Base-by-base conservation (phyloP, 2,329 filamentous ascomycete genomes). In the Sclerotinia subarctica region DNA sequence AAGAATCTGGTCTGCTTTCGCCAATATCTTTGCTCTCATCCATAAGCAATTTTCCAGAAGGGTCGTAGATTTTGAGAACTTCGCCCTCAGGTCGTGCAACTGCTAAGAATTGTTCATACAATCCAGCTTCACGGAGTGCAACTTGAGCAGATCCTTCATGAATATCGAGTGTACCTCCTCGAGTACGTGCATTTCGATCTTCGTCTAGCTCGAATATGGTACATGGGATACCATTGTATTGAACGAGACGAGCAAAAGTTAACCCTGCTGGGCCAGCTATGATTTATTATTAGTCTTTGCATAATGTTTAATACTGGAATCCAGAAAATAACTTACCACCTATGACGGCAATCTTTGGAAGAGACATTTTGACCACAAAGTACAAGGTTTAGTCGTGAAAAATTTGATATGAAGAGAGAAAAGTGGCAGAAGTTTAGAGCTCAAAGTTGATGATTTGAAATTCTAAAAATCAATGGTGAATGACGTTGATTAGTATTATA, bases 101-200 rank as follows among this genome's bases (percentile, higher is more conserved):
- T 26, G 63, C 69, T 19, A 70, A 53, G 66, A 77, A 78, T 53
- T 69, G 38, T 42, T 72, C 68, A 35, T 75, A 69, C 1, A 77
- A 68, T 2, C 76, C 74, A 19, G 74, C 75, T 42, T 74, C 75
- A 32, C 70, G 51, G 11, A 77, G 70, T 10, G 75, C 76, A 42
- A 67, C 69, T 65, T 77, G 77, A 1, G 76, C 76, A 0, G 74
- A 70, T 21, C 73, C 65, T 2, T 73, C 71, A 58, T 78, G 76
- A 67, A 86, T 83, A 60, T 84, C 84, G 5, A 86, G 76, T 44
- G 83, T 84, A 2, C 83, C 84, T 5, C 68, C 68, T 52, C 47
- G 26, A 21, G 44, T 62, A 47, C 56, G 60, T 49, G 67, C 65
- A 52, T 68, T 66, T 11, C 44, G 38, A 53, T 57, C 66, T 32